These are phyloP conservation scores for Phytophthora palmivora DNA, from an alignment of 352 stramenopile species.

Conservation along the genomic window DNA sequence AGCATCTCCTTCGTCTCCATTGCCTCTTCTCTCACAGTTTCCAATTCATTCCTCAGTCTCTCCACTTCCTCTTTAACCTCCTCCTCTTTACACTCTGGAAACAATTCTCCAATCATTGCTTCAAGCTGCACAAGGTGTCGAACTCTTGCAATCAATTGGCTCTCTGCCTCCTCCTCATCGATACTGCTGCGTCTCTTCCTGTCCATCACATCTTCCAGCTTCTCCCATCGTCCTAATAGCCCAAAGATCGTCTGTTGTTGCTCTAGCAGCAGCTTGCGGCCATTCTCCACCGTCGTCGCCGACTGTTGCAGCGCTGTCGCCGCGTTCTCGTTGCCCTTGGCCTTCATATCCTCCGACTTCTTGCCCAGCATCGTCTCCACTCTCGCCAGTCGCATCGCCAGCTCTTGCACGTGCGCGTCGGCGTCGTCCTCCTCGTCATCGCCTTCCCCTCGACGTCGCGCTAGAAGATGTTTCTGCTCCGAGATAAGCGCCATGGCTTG, in stretches of 20 bases:
- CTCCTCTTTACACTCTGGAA: constrained; percentile 23
- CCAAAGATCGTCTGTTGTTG: constrained; percentile 61
- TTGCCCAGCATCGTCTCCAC: constrained; percentile 71
- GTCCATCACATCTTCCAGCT: constrained; percentile 15
- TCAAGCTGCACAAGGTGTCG: constrained; percentile 32
- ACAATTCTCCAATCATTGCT: constrained; percentile 21
- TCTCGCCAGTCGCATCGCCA: constrained; percentile 40
- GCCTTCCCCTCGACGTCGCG: constrained; percentile 33
- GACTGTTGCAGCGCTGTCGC: constrained; percentile 63
- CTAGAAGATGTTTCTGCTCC: constrained; percentile 62
- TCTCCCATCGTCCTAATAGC: constrained; percentile 43
- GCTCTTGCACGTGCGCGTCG: constrained; percentile 41
- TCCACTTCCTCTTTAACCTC: constrained; percentile 22
- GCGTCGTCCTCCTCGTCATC: constrained; percentile 27
- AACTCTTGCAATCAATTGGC: constrained; percentile 15
- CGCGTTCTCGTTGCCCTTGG: constrained; percentile 69
- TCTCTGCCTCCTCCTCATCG: constrained; percentile 9
- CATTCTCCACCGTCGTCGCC: constrained; percentile 47
- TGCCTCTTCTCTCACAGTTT: constrained; percentile 35
- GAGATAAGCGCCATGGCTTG: constrained; percentile 57
- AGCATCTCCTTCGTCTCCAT: constrained; percentile 41
- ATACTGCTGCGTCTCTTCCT: constrained; percentile 4
- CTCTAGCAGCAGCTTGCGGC: constrained; percentile 41
- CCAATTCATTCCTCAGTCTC: constrained; percentile 19
- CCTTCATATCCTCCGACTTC: constrained; percentile 82